phyloP scores from a whole-genome alignment of 352 stramenopile genomes.

The Saprolegnia diclina region DNA sequence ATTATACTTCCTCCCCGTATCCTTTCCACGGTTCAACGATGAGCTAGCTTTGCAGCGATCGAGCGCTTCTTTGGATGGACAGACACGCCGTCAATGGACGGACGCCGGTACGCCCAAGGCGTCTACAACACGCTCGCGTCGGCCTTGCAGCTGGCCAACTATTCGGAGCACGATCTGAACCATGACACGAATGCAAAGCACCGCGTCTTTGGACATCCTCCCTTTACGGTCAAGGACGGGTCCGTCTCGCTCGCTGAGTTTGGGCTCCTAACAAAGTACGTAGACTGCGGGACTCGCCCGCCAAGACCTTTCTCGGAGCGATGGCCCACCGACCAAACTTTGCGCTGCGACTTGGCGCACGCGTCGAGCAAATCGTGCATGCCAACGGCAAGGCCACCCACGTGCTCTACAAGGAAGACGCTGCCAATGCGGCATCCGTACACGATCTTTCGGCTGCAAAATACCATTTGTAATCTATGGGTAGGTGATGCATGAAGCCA shows the following conservation, averaged over 20 bases:
- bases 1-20: background rate
- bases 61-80: conserved; percentile 46
- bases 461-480: background rate
- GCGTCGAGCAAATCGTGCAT: conserved; percentile 51
- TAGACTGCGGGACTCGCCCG: conserved; percentile 44
- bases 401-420: conserved; percentile 46
- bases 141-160: conserved; percentile 39
- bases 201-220: conserved; percentile 50
- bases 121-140: conserved; percentile 42
- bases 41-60: conserved; percentile 46
- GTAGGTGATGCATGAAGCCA: background rate
- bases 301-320: conserved; percentile 43
- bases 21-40: background rate
- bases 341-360: conserved; percentile 42
- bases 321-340: conserved; percentile 50
- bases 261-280: background rate
- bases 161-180: conserved; percentile 45
- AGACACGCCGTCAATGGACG: conserved; percentile 43
- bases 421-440: conserved; percentile 26
- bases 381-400: conserved; percentile 36
- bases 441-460: too few species aligned
- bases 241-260: background rate
- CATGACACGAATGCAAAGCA: conserved; percentile 39
- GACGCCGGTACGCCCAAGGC: conserved; percentile 46
- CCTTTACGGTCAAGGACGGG: conserved; percentile 51